phyloP scores from a whole-genome alignment of 768 basidiomycete species.

The Boletus rubroflammeus region DNA sequence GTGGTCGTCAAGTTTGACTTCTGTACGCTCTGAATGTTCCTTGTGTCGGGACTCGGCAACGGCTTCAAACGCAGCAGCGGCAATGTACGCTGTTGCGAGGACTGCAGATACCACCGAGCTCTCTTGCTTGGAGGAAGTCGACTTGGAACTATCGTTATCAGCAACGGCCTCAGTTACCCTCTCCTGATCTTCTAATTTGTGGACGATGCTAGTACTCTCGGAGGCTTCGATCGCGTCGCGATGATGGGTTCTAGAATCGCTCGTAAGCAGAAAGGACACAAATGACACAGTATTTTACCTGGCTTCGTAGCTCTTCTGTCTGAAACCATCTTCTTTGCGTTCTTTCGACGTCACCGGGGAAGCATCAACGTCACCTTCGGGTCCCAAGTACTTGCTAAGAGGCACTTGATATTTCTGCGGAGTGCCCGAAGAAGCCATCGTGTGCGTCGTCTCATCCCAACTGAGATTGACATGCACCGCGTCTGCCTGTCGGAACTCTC shows the following conservation, averaged over 20 bases:
- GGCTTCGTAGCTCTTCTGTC: not conserved
- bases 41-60: slow-evolving; percentile 4
- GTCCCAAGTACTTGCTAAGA: slow-evolving; percentile 11
- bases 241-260: not conserved
- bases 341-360: not conserved
- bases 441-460: slow-evolving; percentile 3
- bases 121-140: slow-evolving; percentile 2
- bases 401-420: slow-evolving; percentile 17
- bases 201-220: not conserved
- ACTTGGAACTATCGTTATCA: not conserved
- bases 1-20: not conserved
- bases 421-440: not conserved
- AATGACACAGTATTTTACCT: not conserved
- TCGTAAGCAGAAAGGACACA: not conserved
- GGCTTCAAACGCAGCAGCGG: slow-evolving; percentile 11
- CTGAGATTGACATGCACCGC: not conserved
- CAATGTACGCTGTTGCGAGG: slow-evolving; percentile 10
- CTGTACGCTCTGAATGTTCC: not conserved
- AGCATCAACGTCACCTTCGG: not conserved
- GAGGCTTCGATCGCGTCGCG: not conserved
- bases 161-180: not conserved
- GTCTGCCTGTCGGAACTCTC: not conserved
- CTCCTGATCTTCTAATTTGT: not conserved
- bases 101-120: slow-evolving; percentile 10
- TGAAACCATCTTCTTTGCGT: not conserved